phyloP scores from a whole-genome alignment of 164 flowering plant species.

The Nymphaea colorata region DNA sequence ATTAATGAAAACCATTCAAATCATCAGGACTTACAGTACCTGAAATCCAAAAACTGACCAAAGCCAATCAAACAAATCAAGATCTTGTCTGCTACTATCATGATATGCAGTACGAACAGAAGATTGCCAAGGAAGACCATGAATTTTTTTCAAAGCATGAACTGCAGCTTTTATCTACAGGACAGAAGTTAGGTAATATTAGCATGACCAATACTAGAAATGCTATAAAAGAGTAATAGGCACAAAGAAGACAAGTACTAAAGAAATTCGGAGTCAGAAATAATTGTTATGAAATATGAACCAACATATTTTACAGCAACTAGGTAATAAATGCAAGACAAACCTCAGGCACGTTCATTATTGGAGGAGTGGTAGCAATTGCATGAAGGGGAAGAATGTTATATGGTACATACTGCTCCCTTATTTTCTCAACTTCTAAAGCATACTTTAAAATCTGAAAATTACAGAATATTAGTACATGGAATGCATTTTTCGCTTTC shows the following conservation, averaged over 20 bases:
- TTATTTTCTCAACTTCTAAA: conserved; percentile 57
- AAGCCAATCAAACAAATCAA: conserved; percentile 95
- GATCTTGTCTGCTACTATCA: conserved; percentile 18
- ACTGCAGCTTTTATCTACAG: conserved; percentile 80
- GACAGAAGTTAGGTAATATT: too few relatives aligned
- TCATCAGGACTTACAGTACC: conserved; percentile 25
- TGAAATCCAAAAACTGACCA: conserved; percentile 83
- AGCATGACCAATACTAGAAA: too few relatives aligned
- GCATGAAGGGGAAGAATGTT: conserved; percentile 86
- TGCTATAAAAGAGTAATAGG: not conserved
- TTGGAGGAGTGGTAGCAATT: conserved; percentile 59
- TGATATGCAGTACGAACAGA: not conserved
- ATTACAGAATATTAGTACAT: too few relatives aligned
- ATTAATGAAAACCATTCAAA: too few relatives aligned
- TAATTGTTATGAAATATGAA: too few relatives aligned
- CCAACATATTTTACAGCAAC: too few relatives aligned
- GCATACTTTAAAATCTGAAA: conserved; percentile 60
- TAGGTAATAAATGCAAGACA: conserved; percentile 5
- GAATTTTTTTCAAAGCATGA: conserved; percentile 52
- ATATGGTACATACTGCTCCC: conserved; percentile 54
- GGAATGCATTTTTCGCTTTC: too few relatives aligned
- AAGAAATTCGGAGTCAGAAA: not conserved
- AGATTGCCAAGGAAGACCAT: conserved; percentile 41
- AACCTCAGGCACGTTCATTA: conserved; percentile 97
- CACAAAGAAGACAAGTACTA: not conserved